Base-by-base conservation (phyloP, 1,284 basidiomycete genomes). In the Singerocomus rubriflavus region DNA sequence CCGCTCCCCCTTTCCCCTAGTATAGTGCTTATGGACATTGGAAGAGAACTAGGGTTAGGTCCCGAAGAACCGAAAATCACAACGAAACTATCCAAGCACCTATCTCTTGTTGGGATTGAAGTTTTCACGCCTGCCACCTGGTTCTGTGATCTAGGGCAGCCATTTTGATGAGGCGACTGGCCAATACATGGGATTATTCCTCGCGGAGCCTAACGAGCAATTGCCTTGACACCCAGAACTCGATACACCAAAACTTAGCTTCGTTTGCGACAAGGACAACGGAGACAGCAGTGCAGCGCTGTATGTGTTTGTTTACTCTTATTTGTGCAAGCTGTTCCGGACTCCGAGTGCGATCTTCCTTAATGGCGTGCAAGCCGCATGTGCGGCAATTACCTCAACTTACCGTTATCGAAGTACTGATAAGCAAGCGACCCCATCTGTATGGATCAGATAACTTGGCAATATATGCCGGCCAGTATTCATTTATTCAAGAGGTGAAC, bases 151-250 rank as follows among this genome's bases (percentile, higher is more conserved):
- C 42, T 16, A 35, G 29, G 38, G 29, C 26, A 16, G 37, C 41
- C 6, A 30, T 37, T 25, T 25, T 46, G 55, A 46, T 50, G 13
- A 25, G 21, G 89, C 87, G 0, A 86, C 87, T 0, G 91, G 87
- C 12, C 90, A 93, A 59, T 91, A 91, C 63, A 93, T 89, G 26
- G 91, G 91, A 0, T 75, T 91, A 59, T 86, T 94, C 72, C 75
- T 94, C 35, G 90, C 84, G 3, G 74, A 71, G 46, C 88, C 89
- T 1, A 82, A 76, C 57, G 80, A 83, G 46, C 82, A 78, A 61
- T 76, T 85, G 47, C 83, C 83, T 7, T 76, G 91, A 46, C 84
- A 90, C 68, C 91, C 89, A 31, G 83, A 91, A 39, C 73, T 93
- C 31, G 79, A 85, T 32, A 78, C 85, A 4, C 82, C 85, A 0